Evolutionary conservation across 2,329 filamentous ascomycete genomes (phyloP).

Genomic region (Talaromyces sp.): DNA sequence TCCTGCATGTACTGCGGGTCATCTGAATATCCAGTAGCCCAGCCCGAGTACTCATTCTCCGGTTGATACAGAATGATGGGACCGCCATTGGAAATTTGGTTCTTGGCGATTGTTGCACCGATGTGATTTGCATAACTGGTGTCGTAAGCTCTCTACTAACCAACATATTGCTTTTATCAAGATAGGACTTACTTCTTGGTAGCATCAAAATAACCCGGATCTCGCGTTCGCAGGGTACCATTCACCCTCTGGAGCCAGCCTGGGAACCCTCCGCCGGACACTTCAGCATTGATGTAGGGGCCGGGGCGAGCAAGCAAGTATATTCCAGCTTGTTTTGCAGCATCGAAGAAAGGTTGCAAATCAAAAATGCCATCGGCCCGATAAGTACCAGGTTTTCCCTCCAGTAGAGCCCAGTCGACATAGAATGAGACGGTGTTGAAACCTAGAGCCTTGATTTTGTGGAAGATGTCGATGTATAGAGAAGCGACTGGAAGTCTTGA

Average conservation of each 20-base stretch:
- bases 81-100: slow-evolving; percentile 77
- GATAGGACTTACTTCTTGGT: slow-evolving; percentile 54
- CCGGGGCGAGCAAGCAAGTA: slow-evolving; percentile 69
- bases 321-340: slow-evolving; percentile 66
- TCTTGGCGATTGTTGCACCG: slow-evolving; percentile 62
- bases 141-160: neutral
- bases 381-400: slow-evolving; percentile 67
- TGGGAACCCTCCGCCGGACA: slow-evolving; percentile 70
- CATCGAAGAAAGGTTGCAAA: slow-evolving; percentile 69
- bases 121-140: slow-evolving; percentile 57
- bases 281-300: slow-evolving; percentile 75
- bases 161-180: neutral
- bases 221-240: slow-evolving; percentile 59
- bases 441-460: slow-evolving; percentile 76
- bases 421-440: slow-evolving; percentile 79
- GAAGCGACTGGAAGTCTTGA: slow-evolving; percentile 54
- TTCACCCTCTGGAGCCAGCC: slow-evolving; percentile 71
- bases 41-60: slow-evolving; percentile 71
- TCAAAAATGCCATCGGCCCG: slow-evolving; percentile 66
- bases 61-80: slow-evolving; percentile 74
- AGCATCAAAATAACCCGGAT: slow-evolving; percentile 57
- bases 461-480: slow-evolving; percentile 67
- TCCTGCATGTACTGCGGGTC: slow-evolving; percentile 65
- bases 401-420: slow-evolving; percentile 69
- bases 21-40: slow-evolving; percentile 48